Evolutionary conservation across 1,284 basidiomycete genomes (phyloP).

Genomic region (Trametes hirsuta): DNA sequence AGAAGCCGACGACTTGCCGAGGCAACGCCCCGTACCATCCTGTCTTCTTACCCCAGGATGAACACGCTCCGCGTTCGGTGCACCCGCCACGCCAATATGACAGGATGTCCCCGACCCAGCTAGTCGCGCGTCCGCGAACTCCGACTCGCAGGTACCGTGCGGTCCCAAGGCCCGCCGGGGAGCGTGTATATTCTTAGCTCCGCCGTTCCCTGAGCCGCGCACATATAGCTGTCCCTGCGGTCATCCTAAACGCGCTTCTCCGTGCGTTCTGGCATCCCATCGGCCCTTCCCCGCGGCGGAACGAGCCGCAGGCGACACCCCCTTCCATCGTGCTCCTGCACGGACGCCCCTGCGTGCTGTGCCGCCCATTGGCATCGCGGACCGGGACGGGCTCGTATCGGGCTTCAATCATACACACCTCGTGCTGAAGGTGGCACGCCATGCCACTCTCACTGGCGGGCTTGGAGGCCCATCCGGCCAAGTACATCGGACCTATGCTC

Average conservation of each 20-base stretch:
- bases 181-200: conserved; percentile 11
- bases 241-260: conserved; percentile 6
- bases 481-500: conserved; percentile 33
- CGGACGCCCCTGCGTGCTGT: no score
- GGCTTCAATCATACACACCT: neutral
- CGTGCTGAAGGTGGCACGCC: neutral
- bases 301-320: neutral
- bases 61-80: conserved; percentile 8
- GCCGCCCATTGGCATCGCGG: no score
- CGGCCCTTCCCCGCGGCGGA: conserved; percentile 11
- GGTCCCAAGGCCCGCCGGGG: conserved; percentile 2
- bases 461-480: conserved; percentile 26
- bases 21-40: conserved; percentile 5
- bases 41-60: conserved; percentile 3
- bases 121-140: conserved; percentile 3
- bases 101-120: neutral
- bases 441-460: conserved; percentile 25
- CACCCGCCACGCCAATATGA: conserved; percentile 5
- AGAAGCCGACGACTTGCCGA: conserved; percentile 14
- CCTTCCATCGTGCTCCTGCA: neutral
- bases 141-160: conserved; percentile 1
- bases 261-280: conserved; percentile 12
- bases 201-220: conserved; percentile 13
- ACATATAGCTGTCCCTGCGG: conserved; percentile 12
- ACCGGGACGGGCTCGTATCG: neutral